phyloP scores from a whole-genome alignment of 192 early-diverging fungal genomes.

The Coemansia sp. region DNA sequence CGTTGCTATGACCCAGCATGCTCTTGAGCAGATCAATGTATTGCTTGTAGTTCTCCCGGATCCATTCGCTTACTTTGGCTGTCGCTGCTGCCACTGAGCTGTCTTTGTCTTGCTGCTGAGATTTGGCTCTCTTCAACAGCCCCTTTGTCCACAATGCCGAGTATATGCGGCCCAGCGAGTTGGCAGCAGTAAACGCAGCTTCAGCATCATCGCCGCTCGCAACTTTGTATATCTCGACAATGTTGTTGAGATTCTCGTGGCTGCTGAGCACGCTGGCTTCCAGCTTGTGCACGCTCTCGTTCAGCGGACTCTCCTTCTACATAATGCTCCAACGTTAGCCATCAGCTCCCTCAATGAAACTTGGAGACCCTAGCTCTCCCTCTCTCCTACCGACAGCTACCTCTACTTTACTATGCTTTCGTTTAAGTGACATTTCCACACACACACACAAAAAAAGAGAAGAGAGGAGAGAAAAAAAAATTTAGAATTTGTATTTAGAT shows the following conservation, averaged over 20 bases:
- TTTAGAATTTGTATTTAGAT: background rate
- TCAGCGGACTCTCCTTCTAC: constrained; percentile 11
- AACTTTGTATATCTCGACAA: constrained; percentile 57
- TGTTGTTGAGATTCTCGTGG: constrained; percentile 73
- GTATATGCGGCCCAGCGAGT: constrained; percentile 73
- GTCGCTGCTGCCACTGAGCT: constrained; percentile 15
- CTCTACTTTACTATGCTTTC: constrained; percentile 22
- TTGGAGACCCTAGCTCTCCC: no score
- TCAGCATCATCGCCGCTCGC: constrained; percentile 53
- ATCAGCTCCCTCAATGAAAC: no score
- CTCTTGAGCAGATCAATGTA: constrained; percentile 59
- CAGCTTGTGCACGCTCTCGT: constrained; percentile 52
- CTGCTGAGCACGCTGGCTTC: constrained; percentile 65
- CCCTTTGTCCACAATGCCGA: constrained; percentile 43
- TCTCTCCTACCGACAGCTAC: constrained; percentile 2
- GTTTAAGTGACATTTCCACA: constrained; percentile 24
- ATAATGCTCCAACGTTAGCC: no score
- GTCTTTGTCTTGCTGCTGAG: constrained; percentile 1
- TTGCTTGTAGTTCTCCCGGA: constrained; percentile 72
- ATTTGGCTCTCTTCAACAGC: constrained; percentile 21
- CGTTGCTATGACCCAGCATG: constrained; percentile 60
- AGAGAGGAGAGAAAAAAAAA: background rate
- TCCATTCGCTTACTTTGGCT: constrained; percentile 69
- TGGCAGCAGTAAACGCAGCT: constrained; percentile 65
- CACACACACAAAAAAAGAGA: no score